Percentiles rank a stretch among this genome's conserved stretches.
These are phyloP conservation scores for Actinomortierella wolfii DNA, from an alignment of 371 early-diverging fungal species.

Conservation along the genomic window DNA sequence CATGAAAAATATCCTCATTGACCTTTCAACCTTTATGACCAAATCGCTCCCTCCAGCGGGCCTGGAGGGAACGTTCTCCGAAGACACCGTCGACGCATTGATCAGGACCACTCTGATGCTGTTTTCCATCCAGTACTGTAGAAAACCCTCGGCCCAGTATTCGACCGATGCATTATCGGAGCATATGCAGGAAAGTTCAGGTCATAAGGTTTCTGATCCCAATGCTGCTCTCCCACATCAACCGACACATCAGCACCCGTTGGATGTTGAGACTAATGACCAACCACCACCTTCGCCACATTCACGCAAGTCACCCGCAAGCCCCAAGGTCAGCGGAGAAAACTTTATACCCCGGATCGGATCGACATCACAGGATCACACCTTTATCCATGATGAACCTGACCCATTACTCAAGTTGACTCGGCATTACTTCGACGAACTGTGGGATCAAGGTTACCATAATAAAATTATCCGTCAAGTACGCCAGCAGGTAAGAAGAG, in stretches of 20 bases:
- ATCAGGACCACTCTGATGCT: slow-evolving; percentile 12
- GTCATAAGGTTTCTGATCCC: too few relatives aligned
- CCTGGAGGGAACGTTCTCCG: slow-evolving; percentile 13
- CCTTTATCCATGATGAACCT: slow-evolving; percentile 9
- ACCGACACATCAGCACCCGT: too few relatives aligned
- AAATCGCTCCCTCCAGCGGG: slow-evolving; percentile 27
- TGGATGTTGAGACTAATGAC: too few relatives aligned
- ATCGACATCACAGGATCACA: slow-evolving; percentile 4
- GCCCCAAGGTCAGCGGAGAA: slow-evolving; percentile 33
- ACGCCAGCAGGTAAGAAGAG: slow-evolving; percentile 2
- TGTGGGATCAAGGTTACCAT: slow-evolving; percentile 52
- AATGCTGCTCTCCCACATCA: too few relatives aligned
- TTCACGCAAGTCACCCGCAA: slow-evolving; percentile 28
- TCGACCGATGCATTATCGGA: too few relatives aligned
- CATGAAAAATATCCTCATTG: slow-evolving; percentile 18
- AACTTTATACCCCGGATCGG: slow-evolving; percentile 14
- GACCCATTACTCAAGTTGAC: slow-evolving; percentile 19
- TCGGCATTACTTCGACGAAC: slow-evolving; percentile 42
- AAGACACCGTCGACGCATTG: slow-evolving; percentile 15
- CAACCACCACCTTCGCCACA: too few relatives aligned
- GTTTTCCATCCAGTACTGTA: slow-evolving; percentile 26
- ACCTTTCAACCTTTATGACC: slow-evolving; percentile 12
- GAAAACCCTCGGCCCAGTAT: too few relatives aligned
- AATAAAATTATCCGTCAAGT: slow-evolving; percentile 38
- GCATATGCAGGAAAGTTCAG: too few relatives aligned